Conservation (phyloP, 2,329 filamentous ascomycete genomes). For the Aspergillus tamarii region DNA sequence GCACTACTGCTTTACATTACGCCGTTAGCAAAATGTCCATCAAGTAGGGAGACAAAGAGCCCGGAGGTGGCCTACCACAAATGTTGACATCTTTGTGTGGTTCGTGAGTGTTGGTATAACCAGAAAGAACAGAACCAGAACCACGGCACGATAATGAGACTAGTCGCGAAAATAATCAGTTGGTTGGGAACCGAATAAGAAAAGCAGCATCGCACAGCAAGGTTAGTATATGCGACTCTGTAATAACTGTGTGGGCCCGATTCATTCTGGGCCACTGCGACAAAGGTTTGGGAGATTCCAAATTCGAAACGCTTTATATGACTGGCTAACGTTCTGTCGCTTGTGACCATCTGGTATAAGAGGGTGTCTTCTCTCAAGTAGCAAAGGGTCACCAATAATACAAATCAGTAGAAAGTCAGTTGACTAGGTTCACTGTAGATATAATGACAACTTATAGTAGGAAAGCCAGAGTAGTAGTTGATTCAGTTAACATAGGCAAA, state of each 20-base stretch:
- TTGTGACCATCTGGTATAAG: not conserved
- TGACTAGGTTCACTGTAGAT: not conserved
- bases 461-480: not conserved
- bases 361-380: not conserved
- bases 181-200: not conserved
- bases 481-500: too few relatives aligned
- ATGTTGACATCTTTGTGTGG: not conserved
- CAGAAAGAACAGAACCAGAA: not conserved
- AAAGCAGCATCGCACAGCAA: not conserved
- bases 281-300: not conserved
- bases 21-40: not conserved
- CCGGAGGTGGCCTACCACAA: not conserved
- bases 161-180: not conserved
- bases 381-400: not conserved
- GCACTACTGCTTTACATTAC: not conserved
- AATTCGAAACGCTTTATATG: not conserved
- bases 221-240: not conserved
- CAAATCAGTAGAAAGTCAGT: not conserved
- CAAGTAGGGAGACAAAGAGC: not conserved
- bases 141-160: not conserved
- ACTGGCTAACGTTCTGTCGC: not conserved
- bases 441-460: too few relatives aligned
- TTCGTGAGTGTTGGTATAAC: not conserved
- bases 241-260: not conserved
- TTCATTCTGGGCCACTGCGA: not conserved